A percentile compares a stretch with the other conserved stretches of the same genome.
Conservation (phyloP, 768 basidiomycete species). For the Lactifluus hygrophoroides region DNA sequence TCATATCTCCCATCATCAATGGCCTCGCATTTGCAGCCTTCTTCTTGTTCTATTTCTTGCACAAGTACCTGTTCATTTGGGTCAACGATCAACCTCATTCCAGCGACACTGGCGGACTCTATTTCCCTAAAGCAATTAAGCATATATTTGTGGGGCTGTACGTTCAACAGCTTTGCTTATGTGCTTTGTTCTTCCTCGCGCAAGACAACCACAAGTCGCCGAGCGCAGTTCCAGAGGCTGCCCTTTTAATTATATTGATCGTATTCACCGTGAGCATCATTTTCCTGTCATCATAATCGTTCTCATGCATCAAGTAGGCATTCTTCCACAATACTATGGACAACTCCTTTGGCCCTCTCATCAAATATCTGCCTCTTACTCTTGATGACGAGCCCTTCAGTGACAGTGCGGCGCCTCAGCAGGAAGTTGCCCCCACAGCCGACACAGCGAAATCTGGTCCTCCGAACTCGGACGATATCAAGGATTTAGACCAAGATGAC, state of each 20-base stretch:
- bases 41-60: constrained; percentile 72
- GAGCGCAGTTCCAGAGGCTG: constrained; percentile 64
- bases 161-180: constrained; percentile 77
- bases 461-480: background rate
- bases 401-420: constrained; percentile 25
- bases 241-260: constrained; percentile 79
- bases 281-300: background rate
- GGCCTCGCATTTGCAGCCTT: constrained; percentile 80
- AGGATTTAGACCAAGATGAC: constrained; percentile 4
- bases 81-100: constrained; percentile 60
- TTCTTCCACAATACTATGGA: constrained; percentile 71
- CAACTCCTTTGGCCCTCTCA: constrained; percentile 73
- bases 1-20: constrained; percentile 91
- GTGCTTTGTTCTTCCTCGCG: constrained; percentile 86
- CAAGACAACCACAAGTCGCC: constrained; percentile 42
- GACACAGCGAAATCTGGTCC: background rate
- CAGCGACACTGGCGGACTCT: constrained; percentile 82
- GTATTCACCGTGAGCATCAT: constrained; percentile 56
- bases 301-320: constrained; percentile 33
- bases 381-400: constrained; percentile 55
- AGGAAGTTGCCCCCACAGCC: background rate
- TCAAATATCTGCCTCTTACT: constrained; percentile 66
- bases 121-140: constrained; percentile 91
- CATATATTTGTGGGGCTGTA: constrained; percentile 94
- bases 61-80: constrained; percentile 44